Evolutionary conservation across 129 eudicot species (phyloP), one percentile per base, ranked within the genome.

Genomic region (Artemisia argyi): DNA sequence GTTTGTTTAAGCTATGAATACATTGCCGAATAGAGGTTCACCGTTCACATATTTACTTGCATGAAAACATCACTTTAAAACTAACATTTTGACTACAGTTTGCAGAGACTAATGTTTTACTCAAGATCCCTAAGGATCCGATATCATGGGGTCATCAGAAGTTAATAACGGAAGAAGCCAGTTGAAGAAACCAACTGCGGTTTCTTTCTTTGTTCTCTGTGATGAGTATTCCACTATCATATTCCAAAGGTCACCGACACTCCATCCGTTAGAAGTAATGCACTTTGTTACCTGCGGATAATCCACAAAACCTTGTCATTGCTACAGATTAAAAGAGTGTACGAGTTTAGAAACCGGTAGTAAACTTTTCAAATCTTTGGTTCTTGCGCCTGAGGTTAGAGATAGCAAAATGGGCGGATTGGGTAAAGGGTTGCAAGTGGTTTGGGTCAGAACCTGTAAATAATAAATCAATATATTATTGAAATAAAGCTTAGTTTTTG

Each of bases 91-190:
- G n/a, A n/a, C n/a, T n/a, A 22, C 1, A 0, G 24, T 24, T 24
- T 22, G 12, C 16, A 60, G n/a, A 60, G 26, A 26, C 13, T 3
- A 0, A 22, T 1, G 1, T 22, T 22, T 13, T 61, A 61, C 17
- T 61, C 3, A 61, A 30, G 30, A 22, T 39, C 46, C 9, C 4
- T 59, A 73, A 49, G 61, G 59, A 57, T 84, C 89, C 78, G 80
- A n/a, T 75, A 83, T 61, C 87, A 82, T 76, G 35, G 94, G 84
- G 68, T 81, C 80, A 73, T 76, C 66, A 24, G 74, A 55, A 58
- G 83, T n/a, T n/a, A n/a, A n/a, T n/a, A 56, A 51, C 83, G 95
- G 97, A 80, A 91, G 83, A 51, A 92, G 93, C 97, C 97, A 92
- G 4, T 59, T 59, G 57, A 85, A 84, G 70, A 91, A 83, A 35